Conservation (phyloP, 768 basidiomycete genomes). For the Mrakia blollopis region DNA sequence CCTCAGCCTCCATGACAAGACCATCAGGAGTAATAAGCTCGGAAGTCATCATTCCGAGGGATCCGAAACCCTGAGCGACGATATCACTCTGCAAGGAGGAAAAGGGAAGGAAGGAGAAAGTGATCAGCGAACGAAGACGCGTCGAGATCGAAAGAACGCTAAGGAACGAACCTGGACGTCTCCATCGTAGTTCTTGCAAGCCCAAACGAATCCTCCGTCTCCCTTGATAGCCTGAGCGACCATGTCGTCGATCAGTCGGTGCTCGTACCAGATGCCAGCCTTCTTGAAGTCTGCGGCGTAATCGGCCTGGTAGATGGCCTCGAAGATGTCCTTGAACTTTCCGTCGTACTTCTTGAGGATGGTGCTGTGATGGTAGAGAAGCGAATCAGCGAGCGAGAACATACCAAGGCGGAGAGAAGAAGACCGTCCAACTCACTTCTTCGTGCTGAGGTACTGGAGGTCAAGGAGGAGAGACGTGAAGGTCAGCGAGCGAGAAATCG, state of each 20-base stretch:
- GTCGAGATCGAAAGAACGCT: neutral
- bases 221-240: conserved; percentile 98
- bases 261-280: conserved; percentile 81
- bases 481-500: neutral
- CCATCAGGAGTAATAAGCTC: conserved; percentile 87
- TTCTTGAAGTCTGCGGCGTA: conserved; percentile 69
- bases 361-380: conserved; percentile 37
- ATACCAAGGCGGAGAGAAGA: neutral
- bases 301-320: conserved; percentile 79
- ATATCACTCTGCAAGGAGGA: conserved; percentile 70
- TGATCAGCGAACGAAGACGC: neutral
- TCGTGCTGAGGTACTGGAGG: conserved; percentile 85
- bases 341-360: conserved; percentile 77
- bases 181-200: conserved; percentile 62
- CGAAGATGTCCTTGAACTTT: conserved; percentile 98
- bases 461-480: conserved; percentile 50
- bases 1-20: conserved; percentile 85
- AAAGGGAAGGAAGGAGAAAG: conserved; percentile 37
- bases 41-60: conserved; percentile 95
- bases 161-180: conserved; percentile 61
- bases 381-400: neutral
- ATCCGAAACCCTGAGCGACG: conserved; percentile 95
- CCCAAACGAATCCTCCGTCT: conserved; percentile 80
- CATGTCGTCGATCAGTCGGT: conserved; percentile 68
- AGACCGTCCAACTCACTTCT: conserved; percentile 55